Evolutionary conservation across 768 basidiomycete genomes (phyloP), one percentile per base, ranked within the genome.

Genomic region (Lactarius pseudohatsudake): DNA sequence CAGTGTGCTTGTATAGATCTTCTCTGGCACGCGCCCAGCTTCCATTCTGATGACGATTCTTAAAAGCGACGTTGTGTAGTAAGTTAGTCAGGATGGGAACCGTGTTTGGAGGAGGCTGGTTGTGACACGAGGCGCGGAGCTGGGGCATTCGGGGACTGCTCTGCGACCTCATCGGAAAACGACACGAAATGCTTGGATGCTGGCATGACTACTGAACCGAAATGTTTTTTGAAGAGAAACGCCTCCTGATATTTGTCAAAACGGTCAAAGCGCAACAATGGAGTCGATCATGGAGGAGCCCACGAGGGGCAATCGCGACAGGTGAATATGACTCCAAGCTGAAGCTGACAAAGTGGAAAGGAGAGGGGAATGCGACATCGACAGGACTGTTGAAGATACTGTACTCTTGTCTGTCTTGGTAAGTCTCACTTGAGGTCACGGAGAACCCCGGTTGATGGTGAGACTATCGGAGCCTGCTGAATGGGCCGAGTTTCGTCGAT

Each of bases 1-100:
- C 65, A 94, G 74, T 0, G 81, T 85, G 1, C 81, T 75, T 47
- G 87, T 83, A 72, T 93, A 94, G 11, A 89, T 81, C 69, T 90
- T 85, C 34, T 75, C 74, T 2, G 76, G 72, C 32, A 73, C 70
- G 13, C 74, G 54, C 5, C 77, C 77, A n/a, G 72, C 69, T 7
- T 71, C 73, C 28, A 20, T 60, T 57, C 59, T 67, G 60, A 11
- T 63, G 62, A 34, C 20, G 18, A 20, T 9, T 3, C 30, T 57
- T 18, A 38, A 8, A 0, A 22, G 10, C 4, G 16, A 3, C 56
- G 15, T 36, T 2, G 34, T 40, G 41, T 15, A 32, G 22, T n/a
- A n/a, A n/a, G n/a, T n/a, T 47, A 28, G 30, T 32, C 26, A 8
- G 55, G 20, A 15, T 10, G 34, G 58, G 45, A 20, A 22, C 53